Evolutionary conservation across 768 basidiomycete species (phyloP), one percentile per base, ranked within the genome.

Genomic region (Serendipita vermifera): DNA sequence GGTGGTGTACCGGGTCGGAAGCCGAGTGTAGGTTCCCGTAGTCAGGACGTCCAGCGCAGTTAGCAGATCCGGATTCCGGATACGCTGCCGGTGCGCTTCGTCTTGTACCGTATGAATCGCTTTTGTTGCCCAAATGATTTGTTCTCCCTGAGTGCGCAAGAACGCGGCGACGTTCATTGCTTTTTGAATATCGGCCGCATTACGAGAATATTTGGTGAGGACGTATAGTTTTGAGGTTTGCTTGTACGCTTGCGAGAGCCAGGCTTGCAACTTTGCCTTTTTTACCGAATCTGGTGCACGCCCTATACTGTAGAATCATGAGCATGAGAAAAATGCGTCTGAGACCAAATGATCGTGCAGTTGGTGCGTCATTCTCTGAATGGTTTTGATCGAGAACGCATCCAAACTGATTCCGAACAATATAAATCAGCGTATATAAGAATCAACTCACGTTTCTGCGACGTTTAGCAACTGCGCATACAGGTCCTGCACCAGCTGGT

Each of bases 21-120:
- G 77, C 26, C 89, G 75, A 35, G 80, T 73, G 65, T 97, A 98
- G 14, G 86, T 82, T 0, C 92, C 93, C 11, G 81, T 82, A 1
- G 86, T 86, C 31, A 96, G 74, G 55, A 97, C 86, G 61, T 92
- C 86, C 33, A 97, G 71, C 22, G 93, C 93, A 0, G 91, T 94
- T 3, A 92, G 75, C 22, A 97, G 72, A 68, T 98, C 94, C 59
- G 93, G 90, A 69, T 97, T 97, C 57, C 93, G 83, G 17, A 91
- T 77, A 64, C 93, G 90, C 63, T 3, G 26, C 38, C 43, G 15
- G 27, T 36, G 38, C 20, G 6, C 5, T 54, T 54, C 51, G 27
- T 54, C 41, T 43, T 43, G 41, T 9, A 43, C 41, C 9, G 14
- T 9, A 24, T 43, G 41, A 13, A 43, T 11, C 9, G 14, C 41